These are phyloP conservation scores for Poa annua DNA, from an alignment of 176 grass and related monocot genomes.

Conservation along the genomic window DNA sequence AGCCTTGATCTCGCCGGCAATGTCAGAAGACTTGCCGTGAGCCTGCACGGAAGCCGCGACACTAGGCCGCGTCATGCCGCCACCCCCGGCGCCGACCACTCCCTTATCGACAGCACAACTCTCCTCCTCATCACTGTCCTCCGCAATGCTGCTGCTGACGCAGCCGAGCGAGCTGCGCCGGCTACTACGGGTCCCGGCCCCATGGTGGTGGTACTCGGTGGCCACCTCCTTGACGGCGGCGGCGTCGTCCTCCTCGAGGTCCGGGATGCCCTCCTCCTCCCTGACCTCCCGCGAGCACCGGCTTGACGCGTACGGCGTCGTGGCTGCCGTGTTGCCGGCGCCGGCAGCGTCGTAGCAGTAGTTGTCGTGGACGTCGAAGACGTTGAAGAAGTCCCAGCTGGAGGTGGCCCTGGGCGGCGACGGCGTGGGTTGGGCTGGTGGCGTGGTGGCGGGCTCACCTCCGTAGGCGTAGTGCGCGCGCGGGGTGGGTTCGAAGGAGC, in stretches of 20 bases:
- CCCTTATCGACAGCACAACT: slow-evolving; percentile 55
- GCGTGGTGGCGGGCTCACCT: background rate
- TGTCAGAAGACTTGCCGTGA: slow-evolving; percentile 37
- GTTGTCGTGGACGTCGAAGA: slow-evolving; percentile 63
- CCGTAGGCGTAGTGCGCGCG: slow-evolving; percentile 48
- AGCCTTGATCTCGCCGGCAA: slow-evolving; percentile 57
- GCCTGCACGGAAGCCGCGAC: background rate
- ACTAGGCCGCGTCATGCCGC: slow-evolving; percentile 22
- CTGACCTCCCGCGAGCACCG: slow-evolving; percentile 73
- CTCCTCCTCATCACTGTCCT: background rate
- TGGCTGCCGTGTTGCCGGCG: background rate
- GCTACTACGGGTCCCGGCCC: slow-evolving; percentile 37
- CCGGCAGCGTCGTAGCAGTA: slow-evolving; percentile 39
- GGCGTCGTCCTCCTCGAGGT: slow-evolving; percentile 79
- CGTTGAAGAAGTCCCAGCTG: slow-evolving; percentile 88
- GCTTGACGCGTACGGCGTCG: slow-evolving; percentile 60
- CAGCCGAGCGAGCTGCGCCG: slow-evolving; percentile 41
- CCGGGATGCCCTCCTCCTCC: slow-evolving; percentile 94
- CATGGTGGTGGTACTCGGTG: slow-evolving; percentile 35
- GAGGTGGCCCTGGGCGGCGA: slow-evolving; percentile 71
- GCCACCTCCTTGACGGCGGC: slow-evolving; percentile 65
- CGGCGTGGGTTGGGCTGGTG: slow-evolving; percentile 38
- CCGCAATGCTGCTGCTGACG: slow-evolving; percentile 33
- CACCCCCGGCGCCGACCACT: slow-evolving; percentile 31
- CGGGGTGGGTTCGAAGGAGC: slow-evolving; percentile 38